Evolutionary conservation across 2,329 filamentous ascomycete species (phyloP).

Genomic region (Diaporthe ampelina): DNA sequence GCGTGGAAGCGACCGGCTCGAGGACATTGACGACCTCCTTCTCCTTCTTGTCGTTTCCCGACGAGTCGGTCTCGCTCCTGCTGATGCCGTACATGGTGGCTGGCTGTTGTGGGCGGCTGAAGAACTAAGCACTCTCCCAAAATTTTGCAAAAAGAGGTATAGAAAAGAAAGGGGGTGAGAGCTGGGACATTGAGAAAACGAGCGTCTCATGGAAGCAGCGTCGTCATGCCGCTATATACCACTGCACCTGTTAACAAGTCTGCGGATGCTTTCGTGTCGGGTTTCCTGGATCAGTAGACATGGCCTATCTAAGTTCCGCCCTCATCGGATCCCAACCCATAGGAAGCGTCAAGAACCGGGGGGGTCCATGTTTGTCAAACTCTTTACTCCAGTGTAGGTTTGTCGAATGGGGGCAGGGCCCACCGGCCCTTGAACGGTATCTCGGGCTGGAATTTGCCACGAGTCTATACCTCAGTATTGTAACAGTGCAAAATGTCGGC

Average conservation of each 20-base stretch:
- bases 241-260: background rate
- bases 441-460: slow-evolving; percentile 24
- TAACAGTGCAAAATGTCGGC: background rate
- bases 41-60: slow-evolving; percentile 37
- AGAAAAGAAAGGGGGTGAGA: background rate
- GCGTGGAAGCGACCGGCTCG: slow-evolving; percentile 30
- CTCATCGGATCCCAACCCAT: slow-evolving; percentile 9
- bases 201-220: background rate
- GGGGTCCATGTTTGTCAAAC: slow-evolving; percentile 35
- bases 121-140: slow-evolving; percentile 13
- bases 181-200: background rate
- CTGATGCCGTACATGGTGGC: slow-evolving; percentile 38
- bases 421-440: background rate
- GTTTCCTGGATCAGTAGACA: slow-evolving; percentile 10
- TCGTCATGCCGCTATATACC: slow-evolving; percentile 25
- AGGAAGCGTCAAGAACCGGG: background rate
- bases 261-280: slow-evolving; percentile 25
- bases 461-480: background rate
- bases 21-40: slow-evolving; percentile 28
- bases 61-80: slow-evolving; percentile 28
- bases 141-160: background rate
- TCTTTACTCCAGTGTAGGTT: slow-evolving; percentile 6
- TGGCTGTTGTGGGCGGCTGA: slow-evolving; percentile 14
- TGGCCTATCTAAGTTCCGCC: slow-evolving; percentile 28
- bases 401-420: background rate